phyloP scores from a whole-genome alignment of 1,284 basidiomycete genomes.

The Cutaneotrichosporon dermatis region DNA sequence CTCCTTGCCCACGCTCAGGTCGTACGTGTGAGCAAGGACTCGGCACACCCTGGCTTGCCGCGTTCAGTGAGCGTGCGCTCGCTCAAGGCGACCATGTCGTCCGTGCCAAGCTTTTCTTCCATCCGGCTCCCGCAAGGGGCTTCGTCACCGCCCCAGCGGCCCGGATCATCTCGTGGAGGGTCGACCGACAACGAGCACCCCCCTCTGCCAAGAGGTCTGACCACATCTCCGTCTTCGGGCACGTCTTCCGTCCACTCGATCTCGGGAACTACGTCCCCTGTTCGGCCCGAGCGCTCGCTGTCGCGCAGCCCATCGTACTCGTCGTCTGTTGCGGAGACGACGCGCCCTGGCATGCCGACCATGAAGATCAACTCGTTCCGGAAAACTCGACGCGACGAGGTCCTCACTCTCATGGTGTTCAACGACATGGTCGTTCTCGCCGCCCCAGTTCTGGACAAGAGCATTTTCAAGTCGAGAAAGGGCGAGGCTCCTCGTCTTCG shows the following conservation, averaged over 20 bases:
- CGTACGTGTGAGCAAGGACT: constrained; percentile 31
- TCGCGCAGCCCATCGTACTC: constrained; percentile 15
- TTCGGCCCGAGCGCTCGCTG: constrained; percentile 1
- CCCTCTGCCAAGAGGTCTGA: neutral
- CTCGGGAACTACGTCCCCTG: constrained; percentile 4
- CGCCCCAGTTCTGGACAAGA: constrained; percentile 32
- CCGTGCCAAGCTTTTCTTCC: constrained; percentile 2
- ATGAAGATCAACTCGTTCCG: constrained; percentile 7
- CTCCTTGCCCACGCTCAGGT: constrained; percentile 66
- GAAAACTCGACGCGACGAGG: constrained; percentile 29
- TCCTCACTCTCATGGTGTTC: constrained; percentile 61
- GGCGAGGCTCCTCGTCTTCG: constrained; percentile 21
- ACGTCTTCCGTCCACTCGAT: constrained; percentile 7
- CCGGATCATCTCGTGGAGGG: neutral
- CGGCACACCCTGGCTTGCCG: constrained; percentile 7
- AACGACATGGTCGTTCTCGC: constrained; percentile 63
- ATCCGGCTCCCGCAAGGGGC: neutral
- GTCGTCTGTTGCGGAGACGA: constrained; percentile 14
- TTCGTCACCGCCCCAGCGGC: neutral
- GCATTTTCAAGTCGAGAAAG: constrained; percentile 26
- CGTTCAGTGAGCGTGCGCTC: constrained; percentile 23
- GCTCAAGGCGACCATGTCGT: constrained; percentile 24
- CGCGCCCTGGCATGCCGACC: constrained; percentile 13
- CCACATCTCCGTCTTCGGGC: constrained; percentile 20
- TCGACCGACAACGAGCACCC: constrained; percentile 1